Evolutionary conservation across 805 yeast genomes (phyloP), one percentile per base, ranked within the genome.

Genomic region (Lachancea quebecensis): DNA sequence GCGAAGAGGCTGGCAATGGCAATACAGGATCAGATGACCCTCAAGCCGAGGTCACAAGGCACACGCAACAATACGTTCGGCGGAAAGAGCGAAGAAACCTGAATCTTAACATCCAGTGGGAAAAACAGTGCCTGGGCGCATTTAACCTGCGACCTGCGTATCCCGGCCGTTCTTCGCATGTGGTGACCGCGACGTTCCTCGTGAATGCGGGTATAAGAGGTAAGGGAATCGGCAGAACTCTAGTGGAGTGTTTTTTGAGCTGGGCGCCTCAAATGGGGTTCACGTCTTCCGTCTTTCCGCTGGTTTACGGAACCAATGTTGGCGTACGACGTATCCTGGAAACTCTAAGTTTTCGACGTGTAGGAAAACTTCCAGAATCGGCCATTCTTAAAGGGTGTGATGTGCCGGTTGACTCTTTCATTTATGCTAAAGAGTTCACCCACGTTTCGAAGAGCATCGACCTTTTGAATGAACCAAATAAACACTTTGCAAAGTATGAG

Each of bases 231-330:
- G 99, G 98, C 4, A 71, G 82, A 45, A 84, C 93, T 0, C 64
- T 93, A 50, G 81, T 85, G 14, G 95, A 88, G 56, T 83, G 95
- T 55, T 87, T 79, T 55, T 62, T 90, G 18, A 87, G 83, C 48
- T 93, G 98, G 98, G 88, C 97, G 1, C 91, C 91, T 11, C 72
- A 80, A 50, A 69, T 93, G 35, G 96, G 96, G 3, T 91, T 85
- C 64, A 85, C 91, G 0, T 85, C 88, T 52, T 77, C 86, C 5
- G 77, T 85, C 50, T 85, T 93, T 67, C 88, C 89, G 51, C 69
- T 91, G 46, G 88, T 91, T 3, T 93, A 86, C 64, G 96, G 90
- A 53, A 82, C 95, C 2, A 93, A 93, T 59, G 79, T 77, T 15
- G 82, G 95, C 1, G 93, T 95, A 4, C 71, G 93, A 52, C 71